Percentiles rank a stretch among this genome's conserved stretches.
Conservation (phyloP, 139 green algal genomes). For the Closterium sp. region DNA sequence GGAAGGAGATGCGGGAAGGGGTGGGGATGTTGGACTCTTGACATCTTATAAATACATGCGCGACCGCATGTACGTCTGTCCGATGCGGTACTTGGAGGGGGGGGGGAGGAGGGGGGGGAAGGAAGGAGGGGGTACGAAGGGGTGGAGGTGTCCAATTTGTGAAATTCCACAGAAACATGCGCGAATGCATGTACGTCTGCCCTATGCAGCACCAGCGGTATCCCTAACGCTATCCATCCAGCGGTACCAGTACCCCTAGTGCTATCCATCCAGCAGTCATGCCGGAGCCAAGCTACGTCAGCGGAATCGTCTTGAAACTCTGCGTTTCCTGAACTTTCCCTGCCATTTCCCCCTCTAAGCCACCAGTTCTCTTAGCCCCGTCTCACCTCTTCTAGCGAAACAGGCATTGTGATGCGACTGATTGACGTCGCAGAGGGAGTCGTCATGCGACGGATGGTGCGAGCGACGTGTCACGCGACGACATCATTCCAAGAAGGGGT, state of each 20-base stretch:
- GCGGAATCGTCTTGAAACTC: too few relatives aligned
- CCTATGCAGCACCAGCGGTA: background rate
- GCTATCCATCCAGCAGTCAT: too few relatives aligned
- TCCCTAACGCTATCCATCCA: too few relatives aligned
- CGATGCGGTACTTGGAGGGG: background rate
- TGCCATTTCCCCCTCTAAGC: background rate
- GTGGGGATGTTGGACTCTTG: too few relatives aligned
- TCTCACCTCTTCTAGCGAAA: slow-evolving; percentile 12
- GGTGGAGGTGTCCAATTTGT: background rate
- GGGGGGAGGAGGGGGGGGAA: background rate
- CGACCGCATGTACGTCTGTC: background rate
- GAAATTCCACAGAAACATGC: background rate
- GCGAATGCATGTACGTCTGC: background rate
- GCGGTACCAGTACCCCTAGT: too few relatives aligned
- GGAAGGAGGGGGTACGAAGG: background rate
- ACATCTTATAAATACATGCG: background rate
- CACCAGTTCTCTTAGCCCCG: background rate
- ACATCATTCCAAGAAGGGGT: background rate
- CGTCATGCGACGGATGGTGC: background rate
- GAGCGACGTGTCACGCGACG: background rate
- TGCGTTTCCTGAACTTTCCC: too few relatives aligned
- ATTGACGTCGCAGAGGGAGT: background rate
- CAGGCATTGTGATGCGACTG: slow-evolving; percentile 3
- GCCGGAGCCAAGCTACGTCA: too few relatives aligned
- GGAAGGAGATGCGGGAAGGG: too few relatives aligned